Evolutionary conservation across 108 stramenopile genomes (phyloP), one percentile per base, ranked within the genome.

Genomic region (Parmales sp.): DNA sequence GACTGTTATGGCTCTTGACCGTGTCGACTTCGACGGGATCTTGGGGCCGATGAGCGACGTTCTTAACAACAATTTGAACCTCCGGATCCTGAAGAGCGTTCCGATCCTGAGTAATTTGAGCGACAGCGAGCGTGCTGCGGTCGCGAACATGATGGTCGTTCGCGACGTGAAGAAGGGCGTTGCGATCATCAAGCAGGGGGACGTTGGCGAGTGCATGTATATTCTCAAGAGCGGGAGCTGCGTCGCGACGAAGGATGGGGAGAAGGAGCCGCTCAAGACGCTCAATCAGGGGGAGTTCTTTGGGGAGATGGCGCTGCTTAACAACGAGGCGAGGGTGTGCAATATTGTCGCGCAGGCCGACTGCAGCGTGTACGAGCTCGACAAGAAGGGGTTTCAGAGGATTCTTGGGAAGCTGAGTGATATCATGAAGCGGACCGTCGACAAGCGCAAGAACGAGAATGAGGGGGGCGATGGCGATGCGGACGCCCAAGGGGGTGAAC

Each of bases 171-270:
- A 69, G 51, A 74, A 75, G 45, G 88, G 86, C 19, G 76, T 83
- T 22, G 64, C 74, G 11, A 88, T 98, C 49, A 80, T 92, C 72
- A 75, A 77, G 13, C 73, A 90, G 69, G 93, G 92, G 23, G 72
- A 88, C 26, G 68, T 69, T 0, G 95, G 93, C 20, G 82, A 86
- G 65, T 83, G 76, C 66, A 82, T 86, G 65, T 89, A 86, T 64
- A 83, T 89, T 48, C 49, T 89, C 31, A 64, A 77, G 69, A 71
- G 70, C 37, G 79, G 79, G 0, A 41, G 13, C 18, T 19, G n/a
- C 50, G 37, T 16, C 64, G 22, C 23, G 37, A 39, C 64, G 20
- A 1, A 63, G 50, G 69, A 66, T 19, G 72, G 73, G 4, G 79
- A 83, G 29, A 69, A 78, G 63, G 88, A 82, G 49, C 83, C 85